phyloP scores from a whole-genome alignment of 2,329 filamentous ascomycete species.

The Aulographum hederae region DNA sequence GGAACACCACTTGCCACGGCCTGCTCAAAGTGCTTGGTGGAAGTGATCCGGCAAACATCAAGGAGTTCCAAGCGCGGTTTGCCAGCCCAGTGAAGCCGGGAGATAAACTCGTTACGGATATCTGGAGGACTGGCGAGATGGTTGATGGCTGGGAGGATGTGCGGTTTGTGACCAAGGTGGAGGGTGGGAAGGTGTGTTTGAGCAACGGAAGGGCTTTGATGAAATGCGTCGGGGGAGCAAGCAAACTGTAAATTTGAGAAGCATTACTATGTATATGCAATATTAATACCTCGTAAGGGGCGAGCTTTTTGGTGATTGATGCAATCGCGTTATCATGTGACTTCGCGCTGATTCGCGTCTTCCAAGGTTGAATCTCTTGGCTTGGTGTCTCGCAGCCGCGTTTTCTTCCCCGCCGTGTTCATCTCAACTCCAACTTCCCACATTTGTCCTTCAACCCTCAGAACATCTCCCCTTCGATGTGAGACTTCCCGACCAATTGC shows the following conservation, averaged over 20 bases:
- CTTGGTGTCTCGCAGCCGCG: too few relatives aligned
- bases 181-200: conserved; percentile 66
- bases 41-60: conserved; percentile 63
- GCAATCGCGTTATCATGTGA: too few relatives aligned
- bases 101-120: conserved; percentile 63
- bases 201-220: conserved; percentile 74
- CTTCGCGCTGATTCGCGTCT: too few relatives aligned
- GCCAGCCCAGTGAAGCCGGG: conserved; percentile 69
- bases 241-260: conserved; percentile 20
- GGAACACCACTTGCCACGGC: conserved; percentile 61
- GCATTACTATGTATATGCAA: too few relatives aligned
- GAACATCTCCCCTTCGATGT: too few relatives aligned
- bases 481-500: too few relatives aligned
- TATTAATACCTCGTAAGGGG: too few relatives aligned
- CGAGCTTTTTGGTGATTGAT: too few relatives aligned
- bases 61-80: conserved; percentile 78
- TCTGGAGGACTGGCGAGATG: conserved; percentile 57
- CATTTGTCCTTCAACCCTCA: too few relatives aligned
- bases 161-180: conserved; percentile 60
- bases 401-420: too few relatives aligned
- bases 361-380: too few relatives aligned
- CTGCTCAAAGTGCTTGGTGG: conserved; percentile 56
- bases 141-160: conserved; percentile 59
- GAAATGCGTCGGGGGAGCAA: conserved; percentile 35
- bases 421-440: too few relatives aligned